Percentiles rank a stretch among this genome's conserved stretches.
Conservation (phyloP, 768 basidiomycete genomes). For the Serendipita sp. region DNA sequence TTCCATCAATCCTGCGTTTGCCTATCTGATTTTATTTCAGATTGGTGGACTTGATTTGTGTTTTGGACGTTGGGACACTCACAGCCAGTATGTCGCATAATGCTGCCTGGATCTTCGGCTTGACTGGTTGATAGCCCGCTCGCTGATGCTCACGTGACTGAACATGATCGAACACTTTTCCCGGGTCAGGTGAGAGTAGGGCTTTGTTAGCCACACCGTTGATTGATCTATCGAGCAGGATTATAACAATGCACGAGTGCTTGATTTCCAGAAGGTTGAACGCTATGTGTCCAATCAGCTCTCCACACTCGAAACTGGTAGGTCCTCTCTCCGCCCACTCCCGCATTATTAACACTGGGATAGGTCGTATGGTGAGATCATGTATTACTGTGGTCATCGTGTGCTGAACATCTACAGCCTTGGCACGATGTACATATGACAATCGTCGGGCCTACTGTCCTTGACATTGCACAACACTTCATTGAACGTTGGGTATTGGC, state of each 20-base stretch:
- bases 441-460: slow-evolving; percentile 57
- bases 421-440: slow-evolving; percentile 98
- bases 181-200: slow-evolving; percentile 36
- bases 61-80: slow-evolving; percentile 94
- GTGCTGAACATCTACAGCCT: slow-evolving; percentile 39
- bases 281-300: slow-evolving; percentile 57
- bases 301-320: slow-evolving; percentile 45
- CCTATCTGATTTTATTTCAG: neutral
- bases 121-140: slow-evolving; percentile 32
- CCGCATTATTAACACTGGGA: neutral
- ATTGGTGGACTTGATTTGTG: slow-evolving; percentile 92
- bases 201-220: neutral
- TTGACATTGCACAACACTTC: slow-evolving; percentile 90
- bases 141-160: slow-evolving; percentile 80
- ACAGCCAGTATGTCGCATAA: slow-evolving; percentile 32
- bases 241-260: slow-evolving; percentile 76
- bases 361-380: slow-evolving; percentile 4
- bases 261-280: slow-evolving; percentile 68
- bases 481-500: slow-evolving; percentile 53
- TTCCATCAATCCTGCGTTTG: neutral
- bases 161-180: slow-evolving; percentile 68
- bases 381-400: neutral
- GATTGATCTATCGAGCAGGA: slow-evolving; percentile 33
- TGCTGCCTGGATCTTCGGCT: neutral
- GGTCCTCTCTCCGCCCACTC: slow-evolving; percentile 17